These are phyloP conservation scores for Thielaviopsis euricoi DNA, from an alignment of 2,329 filamentous ascomycete genomes.

Conservation along the genomic window DNA sequence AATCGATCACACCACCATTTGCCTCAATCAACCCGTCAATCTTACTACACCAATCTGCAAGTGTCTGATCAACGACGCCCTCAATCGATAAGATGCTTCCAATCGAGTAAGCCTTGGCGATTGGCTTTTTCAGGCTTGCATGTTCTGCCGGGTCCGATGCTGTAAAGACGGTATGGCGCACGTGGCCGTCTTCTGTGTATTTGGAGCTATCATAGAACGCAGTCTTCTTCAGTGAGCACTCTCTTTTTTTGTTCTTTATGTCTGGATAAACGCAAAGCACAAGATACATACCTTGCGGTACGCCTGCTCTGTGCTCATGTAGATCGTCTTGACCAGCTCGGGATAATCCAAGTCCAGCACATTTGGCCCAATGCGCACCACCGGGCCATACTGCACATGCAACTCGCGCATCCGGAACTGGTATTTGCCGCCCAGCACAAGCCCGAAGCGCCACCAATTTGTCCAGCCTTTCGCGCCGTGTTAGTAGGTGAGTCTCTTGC, in stretches of 20 bases:
- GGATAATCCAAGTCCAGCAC: constrained; percentile 22
- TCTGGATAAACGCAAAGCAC: too few relatives aligned
- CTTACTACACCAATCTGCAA: too few relatives aligned
- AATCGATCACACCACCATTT: too few relatives aligned
- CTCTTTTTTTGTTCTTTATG: too few relatives aligned
- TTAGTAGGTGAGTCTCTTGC: too few relatives aligned
- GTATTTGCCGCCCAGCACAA: constrained; percentile 17
- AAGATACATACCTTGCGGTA: constrained; percentile 15
- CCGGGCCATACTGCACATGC: constrained; percentile 23
- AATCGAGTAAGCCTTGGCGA: constrained; percentile 4
- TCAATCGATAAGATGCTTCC: constrained; percentile 4
- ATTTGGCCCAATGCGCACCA: constrained; percentile 25
- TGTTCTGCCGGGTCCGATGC: background rate
- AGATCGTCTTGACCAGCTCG: constrained; percentile 22
- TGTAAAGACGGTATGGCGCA: too few relatives aligned
- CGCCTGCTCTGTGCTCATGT: constrained; percentile 18
- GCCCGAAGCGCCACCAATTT: constrained; percentile 22
- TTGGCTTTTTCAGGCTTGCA: constrained; percentile 13
- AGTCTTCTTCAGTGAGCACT: too few relatives aligned
- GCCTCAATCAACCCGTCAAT: too few relatives aligned
- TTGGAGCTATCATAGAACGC: too few relatives aligned
- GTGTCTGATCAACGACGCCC: constrained; percentile 1
- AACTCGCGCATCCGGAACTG: constrained; percentile 19
- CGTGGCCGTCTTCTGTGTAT: too few relatives aligned
- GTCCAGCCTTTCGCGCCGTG: constrained; percentile 17